Percentiles rank a stretch among this genome's conserved stretches.
These are phyloP conservation scores for Boechera stricta DNA, from an alignment of 345 rosid species.

Conservation along the genomic window DNA sequence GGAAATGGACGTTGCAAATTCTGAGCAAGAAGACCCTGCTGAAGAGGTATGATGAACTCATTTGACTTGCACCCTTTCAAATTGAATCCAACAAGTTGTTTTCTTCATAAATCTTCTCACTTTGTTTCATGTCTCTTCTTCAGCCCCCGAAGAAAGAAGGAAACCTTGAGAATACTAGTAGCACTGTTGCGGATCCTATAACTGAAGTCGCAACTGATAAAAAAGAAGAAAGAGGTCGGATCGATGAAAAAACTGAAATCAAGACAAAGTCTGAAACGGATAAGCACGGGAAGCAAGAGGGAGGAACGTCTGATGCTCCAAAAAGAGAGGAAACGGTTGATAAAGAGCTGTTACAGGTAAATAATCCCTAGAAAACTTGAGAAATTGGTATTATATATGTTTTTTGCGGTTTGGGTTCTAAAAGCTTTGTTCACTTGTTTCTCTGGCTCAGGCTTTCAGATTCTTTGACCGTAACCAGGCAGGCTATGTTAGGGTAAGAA, in stretches of 20 bases:
- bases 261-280: constrained; percentile 51
- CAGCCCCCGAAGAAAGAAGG: constrained; percentile 49
- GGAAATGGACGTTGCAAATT: constrained; percentile 58
- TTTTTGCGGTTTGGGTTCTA: constrained; percentile 1
- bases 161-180: constrained; percentile 47
- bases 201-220: constrained; percentile 46
- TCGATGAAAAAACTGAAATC: constrained; percentile 44
- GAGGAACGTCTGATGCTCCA: constrained; percentile 44
- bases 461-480: constrained; percentile 87
- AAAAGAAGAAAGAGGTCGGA: constrained; percentile 48
- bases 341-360: constrained; percentile 86
- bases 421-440: constrained; percentile 22
- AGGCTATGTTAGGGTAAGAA: constrained; percentile 82
- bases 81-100: constrained; percentile 26
- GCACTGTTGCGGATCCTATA: constrained; percentile 19
- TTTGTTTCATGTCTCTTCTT: constrained; percentile 22
- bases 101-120: constrained; percentile 11
- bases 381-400: not conserved
- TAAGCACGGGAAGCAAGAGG: constrained; percentile 42
- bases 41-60: constrained; percentile 60
- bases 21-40: constrained; percentile 48
- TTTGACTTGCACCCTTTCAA: constrained; percentile 9
- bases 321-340: constrained; percentile 58
- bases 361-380: constrained; percentile 1
- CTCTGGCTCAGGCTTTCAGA: constrained; percentile 76